phyloP scores from a whole-genome alignment of 495 filamentous ascomycete species.

The Aspergillus ostianus region DNA sequence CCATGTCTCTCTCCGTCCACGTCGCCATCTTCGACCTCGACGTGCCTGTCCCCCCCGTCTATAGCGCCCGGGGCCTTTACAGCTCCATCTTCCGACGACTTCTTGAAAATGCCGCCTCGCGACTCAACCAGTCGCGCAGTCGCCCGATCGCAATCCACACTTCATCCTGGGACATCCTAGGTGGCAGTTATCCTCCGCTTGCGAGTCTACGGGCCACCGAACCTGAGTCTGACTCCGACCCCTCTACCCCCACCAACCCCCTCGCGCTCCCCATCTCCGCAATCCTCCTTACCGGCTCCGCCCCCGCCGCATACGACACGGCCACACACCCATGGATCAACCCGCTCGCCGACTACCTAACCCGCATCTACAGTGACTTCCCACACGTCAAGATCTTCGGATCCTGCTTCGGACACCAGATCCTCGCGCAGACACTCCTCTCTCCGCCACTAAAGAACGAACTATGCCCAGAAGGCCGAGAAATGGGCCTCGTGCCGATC shows the following conservation, averaged over 20 bases:
- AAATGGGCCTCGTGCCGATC: constrained; percentile 42
- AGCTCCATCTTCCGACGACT: constrained; percentile 38
- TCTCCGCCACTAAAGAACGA: constrained; percentile 25
- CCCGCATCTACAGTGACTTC: constrained; percentile 33
- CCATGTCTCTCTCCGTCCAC: constrained; percentile 19
- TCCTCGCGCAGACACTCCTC: constrained; percentile 43
- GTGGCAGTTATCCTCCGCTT: constrained; percentile 31
- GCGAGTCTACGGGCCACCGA: constrained; percentile 24
- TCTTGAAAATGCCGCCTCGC: constrained; percentile 32
- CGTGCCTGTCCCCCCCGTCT: constrained; percentile 36
- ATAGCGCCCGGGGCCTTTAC: constrained; percentile 36
- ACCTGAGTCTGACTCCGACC: neutral
- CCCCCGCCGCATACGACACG: constrained; percentile 32
- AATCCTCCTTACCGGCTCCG: constrained; percentile 42
- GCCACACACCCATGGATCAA: constrained; percentile 34
- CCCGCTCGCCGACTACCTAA: constrained; percentile 29
- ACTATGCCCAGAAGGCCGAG: constrained; percentile 27
- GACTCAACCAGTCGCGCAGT: constrained; percentile 18
- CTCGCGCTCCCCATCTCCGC: constrained; percentile 30
- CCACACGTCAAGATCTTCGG: constrained; percentile 48
- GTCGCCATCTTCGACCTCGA: constrained; percentile 44
- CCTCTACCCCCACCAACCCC: constrained; percentile 5
- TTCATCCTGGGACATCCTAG: constrained; percentile 40
- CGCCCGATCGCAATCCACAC: constrained; percentile 26
- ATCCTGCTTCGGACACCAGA: constrained; percentile 50